These are phyloP conservation scores for Rhizoctonia solani DNA, from an alignment of 1,284 basidiomycete species.

Conservation along the genomic window DNA sequence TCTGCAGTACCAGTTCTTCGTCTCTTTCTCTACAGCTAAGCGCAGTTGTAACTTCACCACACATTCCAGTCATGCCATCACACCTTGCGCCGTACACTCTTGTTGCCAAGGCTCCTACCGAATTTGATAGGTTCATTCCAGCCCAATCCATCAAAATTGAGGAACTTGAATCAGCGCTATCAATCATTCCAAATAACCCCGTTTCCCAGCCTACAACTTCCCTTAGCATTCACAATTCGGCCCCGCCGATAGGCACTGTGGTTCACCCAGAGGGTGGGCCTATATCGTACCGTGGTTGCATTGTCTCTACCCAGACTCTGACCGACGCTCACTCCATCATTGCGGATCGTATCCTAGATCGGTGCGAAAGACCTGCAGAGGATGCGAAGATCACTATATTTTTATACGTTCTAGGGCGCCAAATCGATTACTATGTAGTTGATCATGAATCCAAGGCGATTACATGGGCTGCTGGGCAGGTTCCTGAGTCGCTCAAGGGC, in stretches of 20 bases:
- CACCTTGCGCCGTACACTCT: background rate
- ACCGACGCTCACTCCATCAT: background rate
- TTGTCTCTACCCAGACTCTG: slow-evolving; percentile 17
- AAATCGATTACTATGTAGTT: slow-evolving; percentile 12
- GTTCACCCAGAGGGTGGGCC: slow-evolving; percentile 19
- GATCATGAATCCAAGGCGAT: slow-evolving; percentile 11
- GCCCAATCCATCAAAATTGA: background rate
- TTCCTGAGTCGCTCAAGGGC: background rate
- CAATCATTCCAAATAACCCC: background rate
- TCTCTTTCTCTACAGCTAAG: no score
- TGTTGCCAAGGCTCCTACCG: background rate
- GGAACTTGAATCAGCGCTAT: background rate
- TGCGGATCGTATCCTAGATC: background rate
- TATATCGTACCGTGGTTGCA: background rate
- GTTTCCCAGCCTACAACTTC: no score
- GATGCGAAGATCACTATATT: background rate
- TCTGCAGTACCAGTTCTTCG: no score
- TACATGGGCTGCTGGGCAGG: background rate
- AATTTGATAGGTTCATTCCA: background rate
- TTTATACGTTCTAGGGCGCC: background rate
- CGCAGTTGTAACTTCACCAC: background rate
- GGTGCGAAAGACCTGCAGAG: background rate
- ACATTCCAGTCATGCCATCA: background rate
- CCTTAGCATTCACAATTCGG: no score
- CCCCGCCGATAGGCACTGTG: no score